Percentiles rank a stretch among this genome's conserved stretches.
Conservation (phyloP, 176 grass and related monocot species). For the Rhynchospora pubera region DNA sequence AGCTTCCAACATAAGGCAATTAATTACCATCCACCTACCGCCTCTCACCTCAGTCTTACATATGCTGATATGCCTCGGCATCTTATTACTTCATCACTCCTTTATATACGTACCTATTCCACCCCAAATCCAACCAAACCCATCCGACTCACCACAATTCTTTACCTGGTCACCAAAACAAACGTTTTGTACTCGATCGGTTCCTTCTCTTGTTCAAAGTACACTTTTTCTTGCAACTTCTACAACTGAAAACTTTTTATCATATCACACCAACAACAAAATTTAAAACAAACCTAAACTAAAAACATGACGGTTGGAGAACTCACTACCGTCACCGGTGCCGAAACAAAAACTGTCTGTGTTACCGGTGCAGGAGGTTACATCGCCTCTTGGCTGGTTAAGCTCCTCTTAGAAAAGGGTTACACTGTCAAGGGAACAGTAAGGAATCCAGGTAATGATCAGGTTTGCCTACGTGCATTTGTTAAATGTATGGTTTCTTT, state of each 20-base stretch:
- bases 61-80: neutral
- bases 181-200: neutral
- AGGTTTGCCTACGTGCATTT: constrained; percentile 1
- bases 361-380: constrained; percentile 86
- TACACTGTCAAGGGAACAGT: constrained; percentile 90
- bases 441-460: constrained; percentile 62
- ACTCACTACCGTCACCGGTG: neutral
- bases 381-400: constrained; percentile 84
- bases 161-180: neutral
- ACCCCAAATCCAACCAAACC: constrained; percentile 42
- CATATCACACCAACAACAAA: neutral
- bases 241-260: constrained; percentile 11
- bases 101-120: constrained; percentile 18
- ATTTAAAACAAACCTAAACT: constrained; percentile 22
- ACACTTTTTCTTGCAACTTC: constrained; percentile 20
- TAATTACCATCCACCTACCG: constrained; percentile 14
- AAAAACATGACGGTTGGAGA: constrained; percentile 14
- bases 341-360: constrained; percentile 41
- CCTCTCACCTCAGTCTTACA: constrained; percentile 27
- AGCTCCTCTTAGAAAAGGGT: constrained; percentile 77
- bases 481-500: neutral
- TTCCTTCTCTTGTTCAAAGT: neutral
- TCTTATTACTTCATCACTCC: neutral
- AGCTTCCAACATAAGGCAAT: neutral
- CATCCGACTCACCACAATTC: constrained; percentile 29